Base-by-base conservation (phyloP, 495 filamentous ascomycete genomes). In the Penicillium bialowiezense region DNA sequence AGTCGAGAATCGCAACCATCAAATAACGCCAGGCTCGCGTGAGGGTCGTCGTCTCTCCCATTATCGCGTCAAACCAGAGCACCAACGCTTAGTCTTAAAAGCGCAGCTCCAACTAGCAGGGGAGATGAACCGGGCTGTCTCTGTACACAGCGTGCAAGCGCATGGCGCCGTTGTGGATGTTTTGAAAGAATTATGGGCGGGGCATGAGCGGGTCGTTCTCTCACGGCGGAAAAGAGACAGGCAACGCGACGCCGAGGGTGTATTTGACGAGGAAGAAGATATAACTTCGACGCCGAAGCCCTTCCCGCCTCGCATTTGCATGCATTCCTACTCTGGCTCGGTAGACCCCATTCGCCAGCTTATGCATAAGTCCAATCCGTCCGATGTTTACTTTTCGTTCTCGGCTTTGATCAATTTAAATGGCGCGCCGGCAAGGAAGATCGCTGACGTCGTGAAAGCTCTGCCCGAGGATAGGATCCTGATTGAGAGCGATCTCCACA, bases 261-360 rank as follows among this genome's bases (percentile, higher is more conserved):
- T 63, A 0, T 60, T 56, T 1, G 60, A 64, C 24, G 70, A 74
- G 3, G 68, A 69, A 15, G 54, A 60, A 9, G 52, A 59, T 17
- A 53, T 3, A 3, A 13, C 12, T 12, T 3, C 29, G 3, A 60
- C 19, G 26, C 23, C 6, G 14, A 26, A 41, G 36, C 87, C 87
- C 0, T 98, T 87, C 60, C 93, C 93, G 7, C 91, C 92, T 2
- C 80, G 91, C 26, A 85, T 97, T 56, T 98, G 93, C 60, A 77
- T 98, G 56, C 93, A 98, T 67, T 96, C 91, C 0, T 98, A 89
- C 63, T 91, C 88, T 26, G 95, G 91, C 1, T 79, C 87, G n/a
- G 67, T 79, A 17, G 84, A 93, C 32, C 77, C 81, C 20, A 59
- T 96, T 23, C 87, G 78, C 38, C 90, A 92, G 63, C 97, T 95